Conservation (phyloP, 805 yeast species). For the Zygosaccharomyces siamensis region DNA sequence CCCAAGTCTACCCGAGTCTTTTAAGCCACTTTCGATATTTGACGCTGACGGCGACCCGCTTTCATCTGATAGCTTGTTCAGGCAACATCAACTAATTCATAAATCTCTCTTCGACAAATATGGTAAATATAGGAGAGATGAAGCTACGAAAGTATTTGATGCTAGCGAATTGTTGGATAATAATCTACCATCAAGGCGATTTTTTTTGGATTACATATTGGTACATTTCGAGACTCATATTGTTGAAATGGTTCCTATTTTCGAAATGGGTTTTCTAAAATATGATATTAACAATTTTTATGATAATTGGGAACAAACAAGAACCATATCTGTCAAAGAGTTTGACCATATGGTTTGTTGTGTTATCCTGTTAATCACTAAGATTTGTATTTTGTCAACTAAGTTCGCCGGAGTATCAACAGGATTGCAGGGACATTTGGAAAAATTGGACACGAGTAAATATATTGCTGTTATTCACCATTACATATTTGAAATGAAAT, state of each 20-base stretch:
- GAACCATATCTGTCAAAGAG: conserved; percentile 12
- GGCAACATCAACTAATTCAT: conserved; percentile 21
- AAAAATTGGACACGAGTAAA: conserved; percentile 19
- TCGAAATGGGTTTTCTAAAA: conserved; percentile 18
- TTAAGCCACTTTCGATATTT: conserved; percentile 22
- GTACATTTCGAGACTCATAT: conserved; percentile 24
- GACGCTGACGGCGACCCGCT: conserved; percentile 19
- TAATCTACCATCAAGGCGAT: conserved; percentile 16
- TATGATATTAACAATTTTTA: conserved; percentile 19
- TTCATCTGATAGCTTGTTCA: conserved; percentile 14
- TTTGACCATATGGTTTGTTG: conserved; percentile 27
- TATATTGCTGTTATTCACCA: conserved; percentile 26
- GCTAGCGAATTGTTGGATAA: conserved; percentile 8
- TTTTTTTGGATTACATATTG: conserved; percentile 19
- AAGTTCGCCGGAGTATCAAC: conserved; percentile 15
- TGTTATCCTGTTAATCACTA: conserved; percentile 23
- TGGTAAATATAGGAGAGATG: conserved; percentile 24
- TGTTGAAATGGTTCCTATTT: conserved; percentile 23
- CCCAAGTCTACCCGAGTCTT: conserved; percentile 24
- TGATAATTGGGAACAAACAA: conserved; percentile 11
- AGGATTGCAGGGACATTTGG: conserved; percentile 10
- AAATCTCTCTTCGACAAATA: conserved; percentile 27
- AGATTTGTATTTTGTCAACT: conserved; percentile 25
- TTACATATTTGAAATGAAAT: conserved; percentile 23
- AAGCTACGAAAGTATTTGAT: conserved; percentile 12